phyloP scores from a whole-genome alignment of 2,329 filamentous ascomycete species.

The Pezicula carpinea region DNA sequence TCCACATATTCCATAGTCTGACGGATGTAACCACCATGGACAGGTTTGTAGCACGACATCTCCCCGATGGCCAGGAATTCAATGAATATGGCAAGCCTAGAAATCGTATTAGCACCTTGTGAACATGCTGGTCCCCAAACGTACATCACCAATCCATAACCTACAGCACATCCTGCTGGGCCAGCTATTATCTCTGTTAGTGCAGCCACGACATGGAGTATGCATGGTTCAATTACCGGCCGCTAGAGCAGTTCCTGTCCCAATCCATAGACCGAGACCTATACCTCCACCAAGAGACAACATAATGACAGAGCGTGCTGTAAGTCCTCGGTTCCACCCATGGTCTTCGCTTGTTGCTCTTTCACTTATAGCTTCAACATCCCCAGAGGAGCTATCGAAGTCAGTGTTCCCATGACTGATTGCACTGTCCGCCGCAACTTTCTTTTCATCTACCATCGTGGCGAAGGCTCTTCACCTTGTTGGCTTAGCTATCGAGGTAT shows the following conservation, averaged over 20 bases:
- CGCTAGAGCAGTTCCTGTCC: slow-evolving; percentile 30
- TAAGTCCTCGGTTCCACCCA: slow-evolving; percentile 28
- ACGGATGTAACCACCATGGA: slow-evolving; percentile 58
- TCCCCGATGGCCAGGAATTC: slow-evolving; percentile 50
- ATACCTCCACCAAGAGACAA: slow-evolving; percentile 33
- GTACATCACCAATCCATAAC: slow-evolving; percentile 6
- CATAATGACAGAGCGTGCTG: slow-evolving; percentile 33
- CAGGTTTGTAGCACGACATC: slow-evolving; percentile 54
- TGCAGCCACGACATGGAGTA: neutral
- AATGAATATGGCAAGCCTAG: slow-evolving; percentile 34
- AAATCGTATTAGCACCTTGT: neutral
- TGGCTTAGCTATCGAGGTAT: too few relatives aligned
- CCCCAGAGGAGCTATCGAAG: too few relatives aligned
- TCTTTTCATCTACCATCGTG: too few relatives aligned
- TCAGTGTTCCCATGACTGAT: too few relatives aligned
- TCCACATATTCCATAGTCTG: slow-evolving; percentile 56
- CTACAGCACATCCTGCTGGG: slow-evolving; percentile 6
- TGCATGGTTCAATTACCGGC: slow-evolving; percentile 17
- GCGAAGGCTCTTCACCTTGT: too few relatives aligned
- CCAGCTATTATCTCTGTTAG: slow-evolving; percentile 1
- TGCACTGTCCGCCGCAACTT: too few relatives aligned
- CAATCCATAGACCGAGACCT: slow-evolving; percentile 32
- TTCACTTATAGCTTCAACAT: neutral
- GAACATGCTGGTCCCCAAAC: neutral
- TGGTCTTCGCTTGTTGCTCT: neutral